Evolutionary conservation across 2,329 filamentous ascomycete species (phyloP).

Genomic region (Cladosporium velox): DNA sequence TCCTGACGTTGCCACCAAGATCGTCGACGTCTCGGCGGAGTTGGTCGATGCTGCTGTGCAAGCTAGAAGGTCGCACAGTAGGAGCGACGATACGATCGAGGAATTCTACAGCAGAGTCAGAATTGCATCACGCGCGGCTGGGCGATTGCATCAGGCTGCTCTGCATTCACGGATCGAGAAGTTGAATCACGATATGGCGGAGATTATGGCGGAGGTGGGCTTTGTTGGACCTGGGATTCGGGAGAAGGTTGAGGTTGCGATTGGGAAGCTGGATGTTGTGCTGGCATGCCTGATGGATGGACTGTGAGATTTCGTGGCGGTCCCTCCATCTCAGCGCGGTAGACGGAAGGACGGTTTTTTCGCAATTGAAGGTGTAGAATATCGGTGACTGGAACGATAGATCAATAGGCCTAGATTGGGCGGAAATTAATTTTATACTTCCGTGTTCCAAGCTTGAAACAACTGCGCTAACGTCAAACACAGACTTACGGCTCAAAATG

Average conservation of each 20-base stretch:
- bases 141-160: not conserved
- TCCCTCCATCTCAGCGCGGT: not conserved
- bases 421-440: not conserved
- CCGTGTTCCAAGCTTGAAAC: not conserved
- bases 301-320: not conserved
- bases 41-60: not conserved
- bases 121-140: not conserved
- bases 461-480: not conserved
- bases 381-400: not conserved
- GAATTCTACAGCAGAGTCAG: slow-evolving; percentile 2
- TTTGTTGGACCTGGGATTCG: not conserved
- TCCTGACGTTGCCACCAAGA: not conserved
- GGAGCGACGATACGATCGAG: not conserved
- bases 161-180: not conserved
- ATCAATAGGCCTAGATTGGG: not conserved
- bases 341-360: not conserved
- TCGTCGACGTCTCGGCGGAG: not conserved
- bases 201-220: not conserved
- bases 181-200: not conserved
- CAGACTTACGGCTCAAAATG: not conserved
- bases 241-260: not conserved
- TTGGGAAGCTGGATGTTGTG: not conserved
- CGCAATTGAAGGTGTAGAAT: not conserved
- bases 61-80: not conserved
- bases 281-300: not conserved